Percentiles rank a stretch among this genome's conserved stretches.
Evolutionary conservation across 805 yeast genomes (phyloP).

Genomic region (Metschnikowia santaceciliae): DNA sequence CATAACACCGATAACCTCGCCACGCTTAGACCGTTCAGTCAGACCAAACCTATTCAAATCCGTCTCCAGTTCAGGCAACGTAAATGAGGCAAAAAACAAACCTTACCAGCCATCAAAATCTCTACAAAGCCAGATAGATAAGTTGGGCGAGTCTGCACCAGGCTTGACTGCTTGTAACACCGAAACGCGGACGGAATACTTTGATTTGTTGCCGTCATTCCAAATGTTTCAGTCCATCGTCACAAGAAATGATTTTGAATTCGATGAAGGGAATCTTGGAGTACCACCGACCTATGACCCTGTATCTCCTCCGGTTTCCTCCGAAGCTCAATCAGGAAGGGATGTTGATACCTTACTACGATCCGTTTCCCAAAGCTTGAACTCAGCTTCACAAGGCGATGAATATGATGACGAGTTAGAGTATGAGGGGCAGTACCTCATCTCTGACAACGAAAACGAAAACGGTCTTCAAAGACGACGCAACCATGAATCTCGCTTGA

Average conservation of each 20-base stretch:
- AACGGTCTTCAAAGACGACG: conserved; percentile 14
- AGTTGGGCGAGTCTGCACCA: conserved; percentile 11
- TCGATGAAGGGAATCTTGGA: conserved; percentile 29
- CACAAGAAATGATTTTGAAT: conserved; percentile 39
- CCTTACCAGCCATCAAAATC: conserved; percentile 35
- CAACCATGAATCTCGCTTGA: background rate
- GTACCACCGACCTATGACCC: conserved; percentile 39
- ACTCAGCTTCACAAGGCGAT: conserved; percentile 2
- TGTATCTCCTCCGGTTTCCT: conserved; percentile 12
- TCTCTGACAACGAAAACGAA: conserved; percentile 15
- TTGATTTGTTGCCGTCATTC: conserved; percentile 64
- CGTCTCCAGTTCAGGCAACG: background rate
- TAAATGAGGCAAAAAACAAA: conserved; percentile 8
- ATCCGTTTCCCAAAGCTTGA: conserved; percentile 9
- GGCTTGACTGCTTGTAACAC: conserved; percentile 11
- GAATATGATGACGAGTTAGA: conserved; percentile 12
- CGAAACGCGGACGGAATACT: conserved; percentile 22
- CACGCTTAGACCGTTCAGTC: background rate
- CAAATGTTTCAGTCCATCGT: conserved; percentile 59
- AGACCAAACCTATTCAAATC: background rate
- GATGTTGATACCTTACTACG: conserved; percentile 9
- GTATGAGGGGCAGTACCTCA: conserved; percentile 16
- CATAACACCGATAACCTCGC: conserved; percentile 9
- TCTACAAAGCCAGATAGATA: conserved; percentile 34
- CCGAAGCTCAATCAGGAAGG: background rate